phyloP scores from a whole-genome alignment of 2,329 filamentous ascomycete genomes.

The Phaeomoniella chlamydospora region DNA sequence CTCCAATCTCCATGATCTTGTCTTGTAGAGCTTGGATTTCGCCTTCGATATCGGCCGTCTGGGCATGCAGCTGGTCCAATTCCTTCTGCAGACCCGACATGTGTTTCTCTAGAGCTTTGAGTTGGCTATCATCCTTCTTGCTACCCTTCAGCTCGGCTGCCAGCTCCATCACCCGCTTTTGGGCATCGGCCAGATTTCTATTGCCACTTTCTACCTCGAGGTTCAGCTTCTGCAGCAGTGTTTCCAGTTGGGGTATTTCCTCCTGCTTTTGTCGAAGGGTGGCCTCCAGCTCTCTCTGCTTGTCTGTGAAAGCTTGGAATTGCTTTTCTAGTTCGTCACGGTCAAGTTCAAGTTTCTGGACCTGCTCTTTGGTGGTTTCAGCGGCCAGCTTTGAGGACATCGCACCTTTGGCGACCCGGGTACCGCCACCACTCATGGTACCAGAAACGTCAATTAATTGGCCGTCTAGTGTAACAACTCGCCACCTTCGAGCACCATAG shows the following conservation, averaged over 20 bases:
- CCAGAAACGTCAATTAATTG: slow-evolving; percentile 96
- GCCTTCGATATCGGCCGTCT: slow-evolving; percentile 79
- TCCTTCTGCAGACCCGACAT: slow-evolving; percentile 63
- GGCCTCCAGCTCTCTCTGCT: slow-evolving; percentile 65
- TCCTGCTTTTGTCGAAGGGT: slow-evolving; percentile 58
- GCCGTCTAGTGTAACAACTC: slow-evolving; percentile 87
- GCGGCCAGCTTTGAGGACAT: slow-evolving; percentile 96
- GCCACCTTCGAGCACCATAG: slow-evolving; percentile 85
- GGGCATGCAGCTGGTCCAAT: slow-evolving; percentile 61
- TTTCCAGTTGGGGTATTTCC: slow-evolving; percentile 72
- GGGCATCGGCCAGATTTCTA: slow-evolving; percentile 68
- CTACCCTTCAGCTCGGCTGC: slow-evolving; percentile 67
- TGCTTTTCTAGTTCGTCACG: slow-evolving; percentile 72
- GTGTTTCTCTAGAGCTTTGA: slow-evolving; percentile 60
- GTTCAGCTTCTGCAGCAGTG: slow-evolving; percentile 76
- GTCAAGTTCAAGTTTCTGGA: slow-evolving; percentile 72
- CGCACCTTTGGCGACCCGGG: slow-evolving; percentile 72
- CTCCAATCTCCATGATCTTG: slow-evolving; percentile 97
- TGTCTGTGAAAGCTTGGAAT: slow-evolving; percentile 72
- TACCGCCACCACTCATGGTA: slow-evolving; percentile 97
- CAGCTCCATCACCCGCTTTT: slow-evolving; percentile 76
- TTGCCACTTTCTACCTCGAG: slow-evolving; percentile 81
- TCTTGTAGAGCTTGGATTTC: slow-evolving; percentile 88
- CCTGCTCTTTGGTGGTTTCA: slow-evolving; percentile 76
- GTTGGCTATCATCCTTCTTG: slow-evolving; percentile 62